These are phyloP conservation scores for Aureobasidium sp. DNA, from an alignment of 2,329 filamentous ascomycete genomes.

Conservation along the genomic window DNA sequence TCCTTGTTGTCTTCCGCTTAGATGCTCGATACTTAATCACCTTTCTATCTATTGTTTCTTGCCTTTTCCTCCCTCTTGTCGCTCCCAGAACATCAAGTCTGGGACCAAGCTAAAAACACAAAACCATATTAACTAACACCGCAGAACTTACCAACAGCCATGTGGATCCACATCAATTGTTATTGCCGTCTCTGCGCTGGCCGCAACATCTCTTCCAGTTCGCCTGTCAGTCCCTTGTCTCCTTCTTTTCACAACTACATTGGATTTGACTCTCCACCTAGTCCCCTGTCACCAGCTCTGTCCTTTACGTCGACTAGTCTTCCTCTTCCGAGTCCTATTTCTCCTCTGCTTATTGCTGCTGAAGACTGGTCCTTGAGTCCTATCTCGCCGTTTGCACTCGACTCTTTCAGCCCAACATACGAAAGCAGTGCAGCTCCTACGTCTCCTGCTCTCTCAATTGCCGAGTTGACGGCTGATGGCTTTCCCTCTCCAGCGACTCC, in stretches of 20 bases:
- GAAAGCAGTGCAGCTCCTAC: not conserved
- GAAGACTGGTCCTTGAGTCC: not conserved
- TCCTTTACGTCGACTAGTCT: not conserved
- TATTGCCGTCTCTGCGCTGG: slow-evolving; percentile 10
- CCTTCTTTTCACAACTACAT: not conserved
- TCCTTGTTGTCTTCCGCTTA: not conserved
- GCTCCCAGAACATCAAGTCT: not conserved
- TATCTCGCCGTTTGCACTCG: not conserved
- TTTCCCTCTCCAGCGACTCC: not conserved
- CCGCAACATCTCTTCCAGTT: not conserved
- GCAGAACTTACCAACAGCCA: not conserved
- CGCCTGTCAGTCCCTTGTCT: not conserved
- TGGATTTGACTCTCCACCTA: not conserved
- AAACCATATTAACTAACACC: not conserved
- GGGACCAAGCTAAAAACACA: not conserved
- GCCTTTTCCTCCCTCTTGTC: not conserved
- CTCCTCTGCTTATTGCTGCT: not conserved
- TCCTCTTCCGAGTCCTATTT: not conserved
- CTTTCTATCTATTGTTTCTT: not conserved
- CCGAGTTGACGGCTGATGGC: not conserved
- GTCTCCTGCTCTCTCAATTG: not conserved
- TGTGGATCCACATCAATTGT: not conserved
- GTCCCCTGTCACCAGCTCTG: not conserved
- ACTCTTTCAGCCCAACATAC: not conserved
- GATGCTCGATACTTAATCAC: not conserved